Percentiles rank a stretch among this genome's conserved stretches.
Conservation (phyloP, 257 asterid genomes). For the Cinchona pubescens region DNA sequence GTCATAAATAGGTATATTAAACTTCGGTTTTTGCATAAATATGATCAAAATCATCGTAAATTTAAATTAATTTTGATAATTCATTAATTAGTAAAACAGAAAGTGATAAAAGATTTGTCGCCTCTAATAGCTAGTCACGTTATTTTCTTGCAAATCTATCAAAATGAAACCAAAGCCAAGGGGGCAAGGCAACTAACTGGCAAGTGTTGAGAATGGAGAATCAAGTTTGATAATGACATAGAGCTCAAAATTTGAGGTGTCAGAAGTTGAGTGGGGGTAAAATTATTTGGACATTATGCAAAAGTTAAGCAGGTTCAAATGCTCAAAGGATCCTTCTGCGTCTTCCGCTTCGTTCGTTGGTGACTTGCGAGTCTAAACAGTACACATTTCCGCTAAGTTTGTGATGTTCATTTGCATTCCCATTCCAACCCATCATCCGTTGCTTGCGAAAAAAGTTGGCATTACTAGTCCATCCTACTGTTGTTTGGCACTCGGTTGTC, state of each 20-base stretch:
- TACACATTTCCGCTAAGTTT: not conserved
- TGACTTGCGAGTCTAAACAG: not conserved
- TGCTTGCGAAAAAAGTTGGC: not conserved
- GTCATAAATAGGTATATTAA: not conserved
- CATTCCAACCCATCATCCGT: not conserved
- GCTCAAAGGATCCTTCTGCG: slow-evolving; percentile 24
- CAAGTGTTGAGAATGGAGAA: not conserved
- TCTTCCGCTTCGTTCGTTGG: not conserved
- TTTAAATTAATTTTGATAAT: no score
- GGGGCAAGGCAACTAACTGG: not conserved
- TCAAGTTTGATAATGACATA: slow-evolving; percentile 2
- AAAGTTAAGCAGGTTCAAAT: slow-evolving; percentile 31
- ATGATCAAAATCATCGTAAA: no score
- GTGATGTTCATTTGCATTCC: not conserved
- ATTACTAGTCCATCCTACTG: not conserved
- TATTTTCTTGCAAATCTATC: no score
- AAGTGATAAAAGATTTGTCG: no score
- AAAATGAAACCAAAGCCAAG: not conserved
- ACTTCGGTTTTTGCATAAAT: not conserved
- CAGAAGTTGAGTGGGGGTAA: slow-evolving; percentile 25
- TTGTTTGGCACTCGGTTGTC: no score
- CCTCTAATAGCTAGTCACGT: no score
- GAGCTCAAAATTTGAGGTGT: slow-evolving; percentile 23
- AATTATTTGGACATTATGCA: slow-evolving; percentile 15
- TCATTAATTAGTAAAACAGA: no score